Evolutionary conservation across 495 filamentous ascomycete species (phyloP).

Genomic region (Trichoderma asperelloides): DNA sequence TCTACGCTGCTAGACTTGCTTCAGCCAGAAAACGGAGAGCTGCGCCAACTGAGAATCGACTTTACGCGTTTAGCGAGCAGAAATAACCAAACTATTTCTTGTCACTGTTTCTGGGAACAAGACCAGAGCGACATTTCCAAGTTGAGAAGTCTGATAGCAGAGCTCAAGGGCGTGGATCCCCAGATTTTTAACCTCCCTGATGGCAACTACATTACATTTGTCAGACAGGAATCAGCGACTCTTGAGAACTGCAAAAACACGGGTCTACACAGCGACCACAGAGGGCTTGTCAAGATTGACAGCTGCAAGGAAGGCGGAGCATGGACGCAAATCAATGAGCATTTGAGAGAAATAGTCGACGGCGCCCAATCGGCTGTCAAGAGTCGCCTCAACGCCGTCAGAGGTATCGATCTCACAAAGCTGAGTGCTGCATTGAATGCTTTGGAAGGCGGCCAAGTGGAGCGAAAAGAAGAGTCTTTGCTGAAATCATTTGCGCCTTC

Average conservation of each 20-base stretch:
- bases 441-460: constrained; percentile 20
- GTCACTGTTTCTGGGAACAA: constrained; percentile 26
- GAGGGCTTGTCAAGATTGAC: constrained; percentile 27
- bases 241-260: constrained; percentile 20
- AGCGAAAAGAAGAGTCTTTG: constrained; percentile 21
- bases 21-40: constrained; percentile 22
- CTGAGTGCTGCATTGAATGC: constrained; percentile 21
- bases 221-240: not conserved
- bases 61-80: constrained; percentile 18
- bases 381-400: not conserved
- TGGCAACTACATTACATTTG: not conserved
- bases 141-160: too few species aligned
- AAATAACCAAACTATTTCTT: constrained; percentile 21
- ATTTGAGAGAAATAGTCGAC: constrained; percentile 19
- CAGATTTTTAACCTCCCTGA: constrained; percentile 12
- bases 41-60: constrained; percentile 22
- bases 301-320: constrained; percentile 23
- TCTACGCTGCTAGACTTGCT: constrained; percentile 27
- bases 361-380: not conserved
- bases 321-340: constrained; percentile 22
- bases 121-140: constrained; percentile 23
- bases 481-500: constrained; percentile 21
- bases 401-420: constrained; percentile 7
- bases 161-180: too few species aligned
- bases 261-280: constrained; percentile 25